Base-by-base conservation (phyloP, 805 yeast genomes). In the Candida golubevii region DNA sequence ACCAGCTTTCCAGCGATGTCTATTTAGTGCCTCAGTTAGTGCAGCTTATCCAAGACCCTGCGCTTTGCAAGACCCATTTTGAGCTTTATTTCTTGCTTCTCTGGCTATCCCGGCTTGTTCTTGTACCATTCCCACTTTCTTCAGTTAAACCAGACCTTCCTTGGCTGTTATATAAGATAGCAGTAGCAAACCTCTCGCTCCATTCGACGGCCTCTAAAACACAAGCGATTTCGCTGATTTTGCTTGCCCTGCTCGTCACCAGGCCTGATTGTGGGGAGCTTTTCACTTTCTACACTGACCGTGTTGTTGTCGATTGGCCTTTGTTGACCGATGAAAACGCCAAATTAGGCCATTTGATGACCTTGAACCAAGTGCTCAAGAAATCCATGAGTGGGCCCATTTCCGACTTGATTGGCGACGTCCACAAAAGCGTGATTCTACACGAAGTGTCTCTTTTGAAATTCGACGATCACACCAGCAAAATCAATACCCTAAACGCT, bases 81-180 rank as follows among this genome's bases (percentile, higher is more conserved):
- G 69, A 66, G 41, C 42, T 47, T 1, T 67, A 65, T 45, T 38
- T 82, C 9, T 57, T 80, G 35, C 61, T 88, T 8, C 66, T 85
- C 3, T 90, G 96, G 96, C 69, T 88, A 8, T 74, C 83, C 0
- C 78, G 83, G 8, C 64, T 89, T 18, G 74, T 81, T 0, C 65
- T 85, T n/a, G 78, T 82, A 0, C 97, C 98, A 0, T 89, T 90
- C 56, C 73, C 78, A 1, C 65, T 90, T 26, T 62, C 60, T 1
- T 49, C 63, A 0, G 61, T 83, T 12, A 49, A 58, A 2, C 45
- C 57, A 0, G 44, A 61, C 0, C 59, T 76, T 7, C 55, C 75
- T 5, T 49, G 54, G 1, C 42, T 58, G 2, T 53, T 83, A 1
- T 73, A 68, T 36, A 46, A 51, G 0, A 48, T 74, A 7, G 71